Base-by-base conservation (phyloP, 768 basidiomycete genomes). In the Boletus reticulatus region DNA sequence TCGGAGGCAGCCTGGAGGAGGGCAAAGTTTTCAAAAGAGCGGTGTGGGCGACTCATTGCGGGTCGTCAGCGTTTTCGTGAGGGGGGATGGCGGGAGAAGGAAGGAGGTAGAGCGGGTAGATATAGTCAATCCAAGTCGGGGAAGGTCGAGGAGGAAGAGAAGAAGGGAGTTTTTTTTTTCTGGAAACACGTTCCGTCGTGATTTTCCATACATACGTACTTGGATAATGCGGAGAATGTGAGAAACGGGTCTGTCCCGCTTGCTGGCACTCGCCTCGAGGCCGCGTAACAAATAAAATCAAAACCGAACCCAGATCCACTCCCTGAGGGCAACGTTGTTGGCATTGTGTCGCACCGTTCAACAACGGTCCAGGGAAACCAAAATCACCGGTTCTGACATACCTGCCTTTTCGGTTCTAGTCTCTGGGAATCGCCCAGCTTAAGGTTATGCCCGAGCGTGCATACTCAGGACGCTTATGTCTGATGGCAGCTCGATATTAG, bases 1-100 rank as follows among this genome's bases (percentile, higher is more conserved):
- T 70, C 72, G 22, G 80, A 76, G 43, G 85, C 85, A 36, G 82
- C 84, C 46, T 70, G 71, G 59, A 85, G 82, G 50, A 85, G 73
- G 22, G 71, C 70, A 27, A 69, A 72, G 44, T 72, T 73, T 73
- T 73, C 71, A 73, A 73, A 73, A 17, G 71, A 72, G 60, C 71
- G 71, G 65, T 72, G 67, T 63, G 67, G 63, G 50, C 72, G 72
- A 72, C 70, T 73, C 70, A 72, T 72, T 48, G 64, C 63, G 52
- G 58, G 70, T 70, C 70, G 72, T 71, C 61, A 57, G 59, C 5
- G 55, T 2, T n/a, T 27, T 72, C 71, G 71, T 70, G 64, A 69
- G 50, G 52, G 29, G 56, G 44, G 38, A 22, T 45, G 42, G 42
- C 22, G 50, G 32, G 49, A 45, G 49, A 34, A 36, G 52, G 27